Base-by-base conservation (phyloP, 495 filamentous ascomycete genomes). In the Xylaria longipes region DNA sequence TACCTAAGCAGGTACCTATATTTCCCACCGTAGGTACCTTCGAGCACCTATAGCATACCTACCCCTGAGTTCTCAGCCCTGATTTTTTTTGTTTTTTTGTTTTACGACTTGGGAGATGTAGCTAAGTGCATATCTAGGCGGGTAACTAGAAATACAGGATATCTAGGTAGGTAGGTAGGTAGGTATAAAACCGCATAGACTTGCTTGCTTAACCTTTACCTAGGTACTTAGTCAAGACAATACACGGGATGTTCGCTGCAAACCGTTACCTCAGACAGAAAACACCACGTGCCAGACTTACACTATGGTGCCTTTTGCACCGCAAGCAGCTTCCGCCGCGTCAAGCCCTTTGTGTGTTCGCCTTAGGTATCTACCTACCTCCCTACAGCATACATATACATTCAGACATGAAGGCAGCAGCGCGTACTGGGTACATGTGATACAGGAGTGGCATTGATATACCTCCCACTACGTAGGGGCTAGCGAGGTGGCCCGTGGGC, bases 241-340 rank as follows among this genome's bases (percentile, higher is more conserved):
- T 60, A 29, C 39, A 58, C 52, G 20, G 22, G 5, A 58, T 60
- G 54, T 35, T 33, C 31, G 52, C 66, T 48, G 54, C 41, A 61
- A 61, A 60, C 54, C n/a, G 56, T 60, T 60, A 20, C 22, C n/a
- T 60, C 41, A 61, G 37, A 68, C 68, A 45, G 65, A 41, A 39
- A 45, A 5, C 27, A 25, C 25, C 58, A 63, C 33, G 37, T 64
- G 45, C 35, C 25, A 64, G 48, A 56, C 68, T 37, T 43, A 31
- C 27, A 5, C 15, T 22, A 46, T 58, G 37, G 25, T 46, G 50
- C 14, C 20, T 48, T 45, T 27, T 46, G 35, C 41, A 50, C 67
- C 57, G 68, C 68, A 70, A 70, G 46, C 68, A 61, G 68, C 68
- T 2, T 46, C 31, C 4, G n/a, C 7, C 43, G 4, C 6, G n/a